Evolutionary conservation across 2,329 filamentous ascomycete species (phyloP), one percentile per base, ranked within the genome.

Genomic region (Microdochium nivale): DNA sequence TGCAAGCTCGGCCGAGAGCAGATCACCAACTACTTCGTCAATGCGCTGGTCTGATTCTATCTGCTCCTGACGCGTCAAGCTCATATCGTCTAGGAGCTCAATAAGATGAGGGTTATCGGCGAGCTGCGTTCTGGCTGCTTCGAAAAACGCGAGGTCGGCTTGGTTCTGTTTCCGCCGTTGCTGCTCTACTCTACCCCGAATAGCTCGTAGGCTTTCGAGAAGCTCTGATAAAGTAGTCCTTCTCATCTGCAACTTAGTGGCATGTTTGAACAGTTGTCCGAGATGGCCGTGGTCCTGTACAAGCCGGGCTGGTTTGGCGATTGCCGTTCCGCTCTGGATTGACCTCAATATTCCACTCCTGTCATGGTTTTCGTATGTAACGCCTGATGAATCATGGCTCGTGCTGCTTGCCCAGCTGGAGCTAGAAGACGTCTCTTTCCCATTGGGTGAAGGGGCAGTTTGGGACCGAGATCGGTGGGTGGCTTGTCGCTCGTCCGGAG

Each of bases 1-100:
- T 19, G 57, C 58, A 14, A 54, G 48, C 19, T 61, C 58, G 24
- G 51, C 55, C 21, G 59, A 51, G 32, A 64, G 55, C n/a, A 63
- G 53, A 13, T 63, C 58, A 51, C 64, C 62, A 23, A 64, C 47
- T 44, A 61, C 53, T 37, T 62, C 54, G 7, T 65, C 60, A 9
- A 66, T 55, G 47, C 52, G 57, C n/a, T 60, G 52, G 49, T 64
- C 61, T 11, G 60, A 62, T 51, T 60, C 55, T 35, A 60, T 59
- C 25, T 53, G 61, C 7, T 25, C 48, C 8, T 56, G 46, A 30
- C 55, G 57, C 9, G 57, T 55, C 24, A 52, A 49, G 47, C 59
- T 57, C 56, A 64, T 60, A 25, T 51, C 25, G 23, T 59, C 56
- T 27, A 61, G 64, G 25, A 65, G 56, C 19, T 55, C 48, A 19